Evolutionary conservation across 1,139 yeast genomes (phyloP), one percentile per base, ranked within the genome.

Genomic region (Petasospora fabianii): DNA sequence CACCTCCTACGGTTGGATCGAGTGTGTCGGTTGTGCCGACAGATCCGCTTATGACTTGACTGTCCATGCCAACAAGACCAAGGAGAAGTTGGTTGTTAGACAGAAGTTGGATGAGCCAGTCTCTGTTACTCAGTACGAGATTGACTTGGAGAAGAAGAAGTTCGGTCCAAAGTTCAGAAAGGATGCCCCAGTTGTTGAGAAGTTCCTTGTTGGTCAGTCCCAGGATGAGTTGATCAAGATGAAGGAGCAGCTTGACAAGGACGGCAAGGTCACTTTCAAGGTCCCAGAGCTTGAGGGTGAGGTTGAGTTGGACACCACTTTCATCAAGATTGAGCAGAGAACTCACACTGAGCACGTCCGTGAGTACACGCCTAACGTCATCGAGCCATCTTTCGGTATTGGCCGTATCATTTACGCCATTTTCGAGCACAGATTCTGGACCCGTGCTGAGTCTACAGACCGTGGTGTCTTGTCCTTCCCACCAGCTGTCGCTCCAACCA

Each of bases 11-110:
- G 97, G 99, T 54, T 94, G 99, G 99, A 84, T 94, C 56, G 99
- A 94, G 70, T 92, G 98, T 80, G 97, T 92, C 60, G 99, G 99
- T 54, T 92, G 98, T 72, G 99, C 99, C 48, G 99, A 94, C 67
- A 82, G 99, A 71, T 86, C 96, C 36, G 99, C 99, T 32, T 94
- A 88, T 62, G 99, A 94, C 68, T 78, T 94, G 65, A 77, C 92
- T 38, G 98, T 94, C 43, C 99, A 94, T 62, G 69, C 97, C 36
- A 94, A 95, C 43, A 84, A 87, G 66, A 94, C 98, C 45, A 88
- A 88, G 65, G 96, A 87, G 68, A 88, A 87, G 66, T 73, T 94
- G 58, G 90, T 88, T 44, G 98, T 92, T 35, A 85, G 97, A 73
- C 85, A 94, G 69, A 75, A 86, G 41, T 75, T 92, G 54, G 80